Evolutionary conservation across 164 flowering plant species (phyloP), one percentile per base, ranked within the genome.

Genomic region (Annona squamosa): DNA sequence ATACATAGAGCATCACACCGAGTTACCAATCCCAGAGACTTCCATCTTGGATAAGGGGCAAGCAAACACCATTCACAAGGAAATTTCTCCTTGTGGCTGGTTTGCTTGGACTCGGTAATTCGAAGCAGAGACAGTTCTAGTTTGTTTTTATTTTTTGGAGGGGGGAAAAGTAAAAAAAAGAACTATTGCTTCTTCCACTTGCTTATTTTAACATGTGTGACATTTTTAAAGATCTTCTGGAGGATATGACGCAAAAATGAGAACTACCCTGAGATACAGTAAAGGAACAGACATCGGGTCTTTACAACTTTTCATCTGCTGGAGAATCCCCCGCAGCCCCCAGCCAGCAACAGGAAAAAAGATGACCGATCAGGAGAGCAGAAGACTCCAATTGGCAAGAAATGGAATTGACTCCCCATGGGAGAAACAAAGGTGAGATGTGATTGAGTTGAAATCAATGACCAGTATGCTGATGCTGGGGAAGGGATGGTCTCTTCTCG

Each of bases 401-500:
- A 66, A 66, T 42, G 44, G 3, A 9, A 42, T 42, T 9, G 45
- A 37, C 42, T 12, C 42, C 68, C 44, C 7, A 43, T 41, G 16
- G 42, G 68, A 66, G 68, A 66, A 66, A 41, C 46, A 41, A 66
- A 13, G 46, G 45, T 66, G 43, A 66, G 13, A 66, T 46, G 5
- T 46, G 43, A 7, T 12, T 42, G 12, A 13, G 43, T 3, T 43
- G 43, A 66, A 46, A 66, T 66, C 16, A 66, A 13, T 66, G 68
- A 46, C 68, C 16, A 42, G 37, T 43, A 19, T 13, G 67, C 75
- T 79, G 79, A 56, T 77, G 78, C 46, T 75, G 83, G 37, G 83
- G 82, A n/a, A 82, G 69, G 18, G 70, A 6, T 2, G 86, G 86
- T 78, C 82, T 77, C 75, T 80, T 82, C 76, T 85, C 87, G 68